Base-by-base conservation (phyloP, 1,284 basidiomycete species). In the Apiotrichum mycotoxinovorans region DNA sequence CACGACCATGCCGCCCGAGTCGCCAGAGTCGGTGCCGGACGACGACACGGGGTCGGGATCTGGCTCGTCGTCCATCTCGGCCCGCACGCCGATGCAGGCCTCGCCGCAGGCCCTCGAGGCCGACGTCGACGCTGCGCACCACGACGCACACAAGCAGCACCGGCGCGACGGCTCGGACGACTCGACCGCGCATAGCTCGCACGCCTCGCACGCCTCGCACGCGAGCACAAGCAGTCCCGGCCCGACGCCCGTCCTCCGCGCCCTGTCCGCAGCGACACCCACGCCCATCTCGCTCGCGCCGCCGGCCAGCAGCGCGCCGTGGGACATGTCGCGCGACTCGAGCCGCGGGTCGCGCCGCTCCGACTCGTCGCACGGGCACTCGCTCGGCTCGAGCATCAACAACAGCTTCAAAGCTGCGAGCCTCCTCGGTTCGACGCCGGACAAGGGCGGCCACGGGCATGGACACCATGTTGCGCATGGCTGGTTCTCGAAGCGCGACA, bases 1-100 rank as follows among this genome's bases (percentile, higher is more conserved):
- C 30, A 44, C 40, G 20, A 52, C 30, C 3, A 34, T 52, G 20
- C 10, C 20, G 8, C 27, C 50, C 1, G 50, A 43, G 1, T 8
- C 20, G 8, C 27, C 50, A 1, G 50, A 43, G 1, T 8, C 34
- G 12, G 12, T 44, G 1, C 41, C 40, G 25, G 38, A 51, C 17
- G 49, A 51, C 40, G 22, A 23, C 17, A 61, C 61, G 43, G 48
- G 43, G 14, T 44, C 43, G 15, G 44, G 44, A 26, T 46, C 44
- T 17, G 44, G 27, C 27, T 46, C 44, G 18, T 27, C 25, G 14
- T 33, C 27, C 18, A 18, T 33, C 1, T 46, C 44, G 15, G 44
- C 44, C 10, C 44, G 44, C 44, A 46, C 44, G 4, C 44, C 44
- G 11, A 12, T 46, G 18, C 27, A 27, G 5, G 27, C n/a, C 17